Conservation (phyloP, 2,329 filamentous ascomycete species). For the Stagonosporopsis vannaccii region DNA sequence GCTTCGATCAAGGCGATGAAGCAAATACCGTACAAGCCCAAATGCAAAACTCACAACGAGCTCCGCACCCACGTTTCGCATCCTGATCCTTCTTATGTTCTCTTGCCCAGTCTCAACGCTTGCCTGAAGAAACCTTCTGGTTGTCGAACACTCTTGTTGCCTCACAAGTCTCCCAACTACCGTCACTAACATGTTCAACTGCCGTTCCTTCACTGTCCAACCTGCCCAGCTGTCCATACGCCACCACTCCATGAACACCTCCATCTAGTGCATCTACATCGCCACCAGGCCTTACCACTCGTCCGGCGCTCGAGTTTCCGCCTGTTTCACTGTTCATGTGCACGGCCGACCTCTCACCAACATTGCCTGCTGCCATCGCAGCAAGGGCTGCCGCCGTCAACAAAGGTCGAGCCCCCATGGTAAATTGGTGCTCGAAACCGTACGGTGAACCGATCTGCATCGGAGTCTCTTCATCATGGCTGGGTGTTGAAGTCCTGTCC, state of each 20-base stretch:
- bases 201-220: slow-evolving; percentile 4
- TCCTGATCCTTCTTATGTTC: background rate
- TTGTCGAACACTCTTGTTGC: background rate
- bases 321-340: background rate
- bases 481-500: background rate
- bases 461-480: background rate
- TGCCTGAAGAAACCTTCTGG: background rate
- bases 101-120: background rate
- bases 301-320: background rate
- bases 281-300: background rate
- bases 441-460: background rate
- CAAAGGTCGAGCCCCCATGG: background rate
- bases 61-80: background rate
- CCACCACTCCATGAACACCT: background rate
- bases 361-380: background rate
- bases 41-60: background rate
- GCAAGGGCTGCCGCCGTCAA: background rate
- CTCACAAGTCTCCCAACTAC: slow-evolving; percentile 6
- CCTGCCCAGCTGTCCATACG: background rate
- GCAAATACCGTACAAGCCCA: background rate
- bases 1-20: background rate
- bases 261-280: too few species aligned
- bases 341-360: background rate
- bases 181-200: background rate
- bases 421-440: background rate